Evolutionary conservation across 2,329 filamentous ascomycete species (phyloP).

Genomic region (Raffaelea arxii): DNA sequence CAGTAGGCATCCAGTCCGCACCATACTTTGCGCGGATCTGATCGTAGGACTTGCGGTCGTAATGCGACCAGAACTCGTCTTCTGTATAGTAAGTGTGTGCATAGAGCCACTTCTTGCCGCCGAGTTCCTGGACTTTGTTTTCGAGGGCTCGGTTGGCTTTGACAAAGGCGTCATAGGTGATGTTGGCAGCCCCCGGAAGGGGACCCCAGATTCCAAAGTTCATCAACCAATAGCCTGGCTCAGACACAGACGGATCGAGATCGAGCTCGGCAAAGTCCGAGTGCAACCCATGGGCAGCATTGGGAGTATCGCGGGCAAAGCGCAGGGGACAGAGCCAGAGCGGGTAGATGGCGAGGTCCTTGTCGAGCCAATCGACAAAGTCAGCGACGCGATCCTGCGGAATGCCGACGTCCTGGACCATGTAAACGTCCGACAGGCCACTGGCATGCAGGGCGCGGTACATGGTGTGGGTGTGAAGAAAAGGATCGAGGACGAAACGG

Average conservation of each 20-base stretch:
- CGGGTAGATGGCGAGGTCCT: slow-evolving; percentile 38
- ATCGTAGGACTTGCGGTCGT: slow-evolving; percentile 51
- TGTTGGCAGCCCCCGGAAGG: no score
- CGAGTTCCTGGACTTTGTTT: slow-evolving; percentile 44
- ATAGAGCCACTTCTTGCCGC: slow-evolving; percentile 62
- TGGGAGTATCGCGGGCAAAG: slow-evolving; percentile 28
- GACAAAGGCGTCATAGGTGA: slow-evolving; percentile 35
- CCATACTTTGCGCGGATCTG: slow-evolving; percentile 46
- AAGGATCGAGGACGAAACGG: slow-evolving; percentile 49
- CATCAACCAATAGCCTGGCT: slow-evolving; percentile 30
- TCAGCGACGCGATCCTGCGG: slow-evolving; percentile 30
- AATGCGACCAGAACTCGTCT: slow-evolving; percentile 58
- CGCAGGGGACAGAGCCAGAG: slow-evolving; percentile 47
- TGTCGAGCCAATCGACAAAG: slow-evolving; percentile 39
- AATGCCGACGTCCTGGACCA: slow-evolving; percentile 55
- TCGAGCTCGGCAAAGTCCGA: slow-evolving; percentile 31
- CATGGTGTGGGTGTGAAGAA: slow-evolving; percentile 54
- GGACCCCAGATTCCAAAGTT: slow-evolving; percentile 58
- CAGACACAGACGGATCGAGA: slow-evolving; percentile 3
- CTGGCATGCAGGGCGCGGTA: slow-evolving; percentile 56
- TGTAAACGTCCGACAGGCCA: slow-evolving; percentile 47
- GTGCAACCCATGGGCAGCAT: slow-evolving; percentile 36
- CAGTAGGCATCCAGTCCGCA: slow-evolving; percentile 49
- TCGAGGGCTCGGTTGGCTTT: slow-evolving; percentile 51
- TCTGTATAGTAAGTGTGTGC: slow-evolving; percentile 60